Conservation (phyloP, 1,139 yeast genomes). For the Suhomyces wounanorum region DNA sequence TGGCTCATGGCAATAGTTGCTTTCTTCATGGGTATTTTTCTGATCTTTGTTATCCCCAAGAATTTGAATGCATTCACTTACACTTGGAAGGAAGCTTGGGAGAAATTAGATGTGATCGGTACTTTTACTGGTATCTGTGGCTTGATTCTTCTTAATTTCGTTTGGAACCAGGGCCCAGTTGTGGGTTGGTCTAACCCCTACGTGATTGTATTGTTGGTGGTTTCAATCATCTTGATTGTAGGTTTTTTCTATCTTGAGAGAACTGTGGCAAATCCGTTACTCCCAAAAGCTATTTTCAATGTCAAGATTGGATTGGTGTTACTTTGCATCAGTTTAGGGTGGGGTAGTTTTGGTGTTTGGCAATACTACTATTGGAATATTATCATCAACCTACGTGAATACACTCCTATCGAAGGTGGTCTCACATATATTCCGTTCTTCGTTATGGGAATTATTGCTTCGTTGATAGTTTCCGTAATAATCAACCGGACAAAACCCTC, state of each 20-base stretch:
- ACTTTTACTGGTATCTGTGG: slow-evolving; percentile 50
- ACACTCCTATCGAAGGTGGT: slow-evolving; percentile 45
- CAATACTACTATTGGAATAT: slow-evolving; percentile 46
- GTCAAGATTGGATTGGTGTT: slow-evolving; percentile 39
- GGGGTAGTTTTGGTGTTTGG: slow-evolving; percentile 64
- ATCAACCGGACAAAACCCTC: slow-evolving; percentile 49
- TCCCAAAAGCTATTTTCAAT: slow-evolving; percentile 47
- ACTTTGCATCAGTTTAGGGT: slow-evolving; percentile 44
- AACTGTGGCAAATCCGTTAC: slow-evolving; percentile 39
- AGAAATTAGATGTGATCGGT: slow-evolving; percentile 47
- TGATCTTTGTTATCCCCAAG: slow-evolving; percentile 46
- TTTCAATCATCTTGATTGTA: slow-evolving; percentile 39
- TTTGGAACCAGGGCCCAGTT: slow-evolving; percentile 57
- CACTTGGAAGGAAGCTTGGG: slow-evolving; percentile 14
- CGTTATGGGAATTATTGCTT: slow-evolving; percentile 49
- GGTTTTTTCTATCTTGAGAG: slow-evolving; percentile 36
- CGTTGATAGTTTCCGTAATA: slow-evolving; percentile 42
- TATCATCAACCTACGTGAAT: slow-evolving; percentile 44
- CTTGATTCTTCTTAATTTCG: slow-evolving; percentile 50
- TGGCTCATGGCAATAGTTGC: slow-evolving; percentile 46
- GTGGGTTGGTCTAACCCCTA: slow-evolving; percentile 52
- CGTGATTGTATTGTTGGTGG: slow-evolving; percentile 44
- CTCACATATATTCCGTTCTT: slow-evolving; percentile 49
- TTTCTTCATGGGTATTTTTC: slow-evolving; percentile 27
- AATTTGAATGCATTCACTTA: slow-evolving; percentile 11